Evolutionary conservation across 2,329 filamentous ascomycete genomes (phyloP).

Genomic region (Gyromitra esculenta): DNA sequence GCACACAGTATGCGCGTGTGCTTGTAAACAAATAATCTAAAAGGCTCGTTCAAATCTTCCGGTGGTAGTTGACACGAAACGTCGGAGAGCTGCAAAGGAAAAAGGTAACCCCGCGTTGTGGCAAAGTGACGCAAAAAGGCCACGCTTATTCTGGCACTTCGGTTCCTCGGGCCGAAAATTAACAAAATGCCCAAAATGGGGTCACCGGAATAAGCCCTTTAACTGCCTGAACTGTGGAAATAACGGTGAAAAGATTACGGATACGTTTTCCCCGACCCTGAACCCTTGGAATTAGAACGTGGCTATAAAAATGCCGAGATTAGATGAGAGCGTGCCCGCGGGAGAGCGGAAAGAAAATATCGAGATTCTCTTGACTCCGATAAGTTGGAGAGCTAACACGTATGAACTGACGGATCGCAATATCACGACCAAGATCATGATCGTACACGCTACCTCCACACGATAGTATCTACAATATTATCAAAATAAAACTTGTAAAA

Average conservation of each 20-base stretch:
- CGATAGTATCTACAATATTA: not conserved
- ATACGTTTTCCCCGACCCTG: constrained; percentile 4
- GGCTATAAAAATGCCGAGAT: constrained; percentile 23
- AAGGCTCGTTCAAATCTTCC: constrained; percentile 12
- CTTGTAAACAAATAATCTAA: constrained; percentile 34
- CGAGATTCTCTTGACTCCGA: not conserved
- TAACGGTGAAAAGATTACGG: constrained; percentile 13
- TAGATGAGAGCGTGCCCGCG: constrained; percentile 18
- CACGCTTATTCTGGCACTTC: constrained; percentile 39
- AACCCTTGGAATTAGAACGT: constrained; percentile 5
- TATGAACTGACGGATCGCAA: constrained; percentile 13
- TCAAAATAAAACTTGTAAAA: not conserved
- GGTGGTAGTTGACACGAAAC: constrained; percentile 27
- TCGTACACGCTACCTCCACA: not conserved
- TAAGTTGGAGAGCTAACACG: constrained; percentile 17
- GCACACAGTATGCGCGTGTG: constrained; percentile 18
- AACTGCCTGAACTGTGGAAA: constrained; percentile 31
- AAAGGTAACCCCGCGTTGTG: constrained; percentile 49
- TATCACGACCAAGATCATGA: constrained; percentile 16
- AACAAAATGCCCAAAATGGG: constrained; percentile 15
- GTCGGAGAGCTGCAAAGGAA: constrained; percentile 31
- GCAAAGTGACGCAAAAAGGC: constrained; percentile 44
- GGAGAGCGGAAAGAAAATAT: constrained; percentile 22
- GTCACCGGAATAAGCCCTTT: not conserved
- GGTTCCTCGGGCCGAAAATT: constrained; percentile 45